These are phyloP conservation scores for Mycosarcoma maydis DNA, from an alignment of 1,284 basidiomycete genomes.

Conservation along the genomic window DNA sequence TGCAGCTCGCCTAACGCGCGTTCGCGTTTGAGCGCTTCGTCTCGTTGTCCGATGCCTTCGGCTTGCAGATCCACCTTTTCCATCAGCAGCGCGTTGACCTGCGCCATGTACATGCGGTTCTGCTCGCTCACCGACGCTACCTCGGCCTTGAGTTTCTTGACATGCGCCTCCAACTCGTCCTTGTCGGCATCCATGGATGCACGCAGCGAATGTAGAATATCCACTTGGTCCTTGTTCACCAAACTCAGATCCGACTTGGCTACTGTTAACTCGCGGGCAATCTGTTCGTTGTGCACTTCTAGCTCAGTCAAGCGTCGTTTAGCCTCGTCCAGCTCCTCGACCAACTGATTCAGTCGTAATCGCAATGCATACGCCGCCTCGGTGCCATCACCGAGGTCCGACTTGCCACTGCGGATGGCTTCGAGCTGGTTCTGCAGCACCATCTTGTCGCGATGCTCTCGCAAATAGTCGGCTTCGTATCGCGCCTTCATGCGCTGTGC, in stretches of 20 bases:
- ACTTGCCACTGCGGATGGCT: slow-evolving; percentile 84
- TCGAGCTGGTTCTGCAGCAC: slow-evolving; percentile 84
- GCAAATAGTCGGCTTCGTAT: slow-evolving; percentile 88
- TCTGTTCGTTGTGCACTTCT: slow-evolving; percentile 76
- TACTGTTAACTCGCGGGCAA: slow-evolving; percentile 78
- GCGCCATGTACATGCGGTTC: slow-evolving; percentile 87
- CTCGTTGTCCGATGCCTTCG: slow-evolving; percentile 63
- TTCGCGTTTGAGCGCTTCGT: slow-evolving; percentile 51
- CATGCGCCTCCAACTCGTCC: slow-evolving; percentile 76
- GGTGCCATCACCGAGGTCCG: slow-evolving; percentile 78
- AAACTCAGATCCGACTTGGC: slow-evolving; percentile 79
- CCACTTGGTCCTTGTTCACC: slow-evolving; percentile 69
- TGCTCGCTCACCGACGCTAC: slow-evolving; percentile 81
- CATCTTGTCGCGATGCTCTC: slow-evolving; percentile 83
- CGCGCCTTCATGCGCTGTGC: slow-evolving; percentile 86
- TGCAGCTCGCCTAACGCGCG: slow-evolving; percentile 40
- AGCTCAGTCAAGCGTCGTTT: slow-evolving; percentile 77
- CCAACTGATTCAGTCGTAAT: slow-evolving; percentile 84
- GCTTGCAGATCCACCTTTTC: slow-evolving; percentile 88
- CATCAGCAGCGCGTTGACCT: slow-evolving; percentile 73
- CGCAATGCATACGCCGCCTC: slow-evolving; percentile 87
- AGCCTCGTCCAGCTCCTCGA: slow-evolving; percentile 80
- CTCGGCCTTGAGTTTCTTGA: slow-evolving; percentile 75
- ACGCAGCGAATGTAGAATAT: slow-evolving; percentile 78
- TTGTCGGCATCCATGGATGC: slow-evolving; percentile 90